These are phyloP conservation scores for Chenopodium berlandieri DNA, from an alignment of 148 eudicot species.

Conservation along the genomic window DNA sequence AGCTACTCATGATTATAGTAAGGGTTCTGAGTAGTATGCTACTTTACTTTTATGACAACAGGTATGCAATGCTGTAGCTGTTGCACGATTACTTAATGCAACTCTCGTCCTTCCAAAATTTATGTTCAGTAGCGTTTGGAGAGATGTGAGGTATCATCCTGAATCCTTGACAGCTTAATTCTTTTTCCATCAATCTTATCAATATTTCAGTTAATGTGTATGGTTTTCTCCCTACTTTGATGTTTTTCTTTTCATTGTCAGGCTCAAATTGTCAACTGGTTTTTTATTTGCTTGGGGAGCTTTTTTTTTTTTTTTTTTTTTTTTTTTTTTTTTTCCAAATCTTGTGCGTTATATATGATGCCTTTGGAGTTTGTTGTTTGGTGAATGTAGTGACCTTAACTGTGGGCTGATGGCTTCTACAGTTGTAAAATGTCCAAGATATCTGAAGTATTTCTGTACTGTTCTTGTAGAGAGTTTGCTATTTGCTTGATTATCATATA, in stretches of 20 bases:
- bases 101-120: constrained; percentile 95
- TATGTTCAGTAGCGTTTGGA: constrained; percentile 97
- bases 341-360: neutral
- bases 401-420: neutral
- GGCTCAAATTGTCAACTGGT: neutral
- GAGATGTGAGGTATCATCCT: constrained; percentile 65
- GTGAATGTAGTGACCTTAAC: neutral
- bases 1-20: neutral
- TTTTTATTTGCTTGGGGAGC: neutral
- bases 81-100: constrained; percentile 92
- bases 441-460: neutral
- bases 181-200: neutral
- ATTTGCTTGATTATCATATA: neutral
- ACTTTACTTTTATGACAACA: constrained; percentile 31
- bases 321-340: no score
- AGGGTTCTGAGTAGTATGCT: constrained; percentile 3
- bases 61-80: constrained; percentile 98
- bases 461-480: neutral
- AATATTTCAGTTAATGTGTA: neutral
- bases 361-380: neutral
- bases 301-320: neutral
- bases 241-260: neutral
- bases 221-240: neutral
- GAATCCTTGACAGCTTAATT: constrained; percentile 9
- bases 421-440: neutral